Conservation (phyloP, 176 grass and related monocot genomes). For the Carex pumila region DNA sequence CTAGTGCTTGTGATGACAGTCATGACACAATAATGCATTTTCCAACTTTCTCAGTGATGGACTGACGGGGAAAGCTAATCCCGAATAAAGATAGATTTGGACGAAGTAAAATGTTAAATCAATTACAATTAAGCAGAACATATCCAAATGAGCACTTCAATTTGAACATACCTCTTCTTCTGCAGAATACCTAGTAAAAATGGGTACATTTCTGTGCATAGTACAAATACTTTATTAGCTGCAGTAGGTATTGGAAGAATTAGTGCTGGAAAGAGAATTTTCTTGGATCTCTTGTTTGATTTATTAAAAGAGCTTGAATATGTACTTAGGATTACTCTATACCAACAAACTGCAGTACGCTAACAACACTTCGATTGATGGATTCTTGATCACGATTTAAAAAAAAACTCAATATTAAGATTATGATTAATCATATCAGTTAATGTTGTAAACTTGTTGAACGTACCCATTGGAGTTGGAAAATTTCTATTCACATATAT, state of each 20-base stretch:
- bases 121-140: not conserved
- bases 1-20: conserved; percentile 6
- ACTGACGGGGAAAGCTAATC: conserved; percentile 7
- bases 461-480: too few species aligned
- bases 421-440: not conserved
- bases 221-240: not conserved
- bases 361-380: not conserved
- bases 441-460: not conserved
- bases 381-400: not conserved
- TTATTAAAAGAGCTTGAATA: not conserved
- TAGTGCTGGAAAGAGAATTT: not conserved
- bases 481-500: not conserved
- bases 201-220: not conserved
- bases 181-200: too few species aligned
- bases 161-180: not conserved
- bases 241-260: not conserved
- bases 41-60: conserved; percentile 15
- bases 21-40: conserved; percentile 1
- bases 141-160: not conserved
- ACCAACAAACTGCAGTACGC: not conserved
- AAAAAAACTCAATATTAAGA: not conserved
- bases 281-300: not conserved
- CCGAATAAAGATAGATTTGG: not conserved
- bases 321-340: not conserved
- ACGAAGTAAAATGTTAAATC: not conserved